Evolutionary conservation across 2,329 filamentous ascomycete genomes (phyloP).

Genomic region (Zymoseptoria passerinii): DNA sequence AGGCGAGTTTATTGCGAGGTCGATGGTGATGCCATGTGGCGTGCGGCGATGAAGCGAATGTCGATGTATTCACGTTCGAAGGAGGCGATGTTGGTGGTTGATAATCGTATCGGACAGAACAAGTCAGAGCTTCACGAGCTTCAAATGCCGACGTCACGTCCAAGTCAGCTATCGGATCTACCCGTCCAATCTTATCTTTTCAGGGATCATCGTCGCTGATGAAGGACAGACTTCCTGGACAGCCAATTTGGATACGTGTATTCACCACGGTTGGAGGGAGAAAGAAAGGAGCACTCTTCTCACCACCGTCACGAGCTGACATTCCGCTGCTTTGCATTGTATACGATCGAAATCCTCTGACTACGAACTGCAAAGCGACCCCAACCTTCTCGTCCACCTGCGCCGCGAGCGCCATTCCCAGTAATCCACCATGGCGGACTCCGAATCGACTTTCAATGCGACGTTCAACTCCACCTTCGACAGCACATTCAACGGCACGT

Average conservation of each 20-base stretch:
- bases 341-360: neutral
- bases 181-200: neutral
- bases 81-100: neutral
- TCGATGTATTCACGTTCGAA: neutral
- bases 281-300: neutral
- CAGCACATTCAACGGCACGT: slow-evolving; percentile 18
- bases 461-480: slow-evolving; percentile 21
- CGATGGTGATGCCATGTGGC: neutral
- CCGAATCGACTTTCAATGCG: slow-evolving; percentile 14
- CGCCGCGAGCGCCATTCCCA: slow-evolving; percentile 9
- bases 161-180: neutral
- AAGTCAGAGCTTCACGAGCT: neutral
- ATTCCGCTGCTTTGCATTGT: neutral
- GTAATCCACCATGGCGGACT: slow-evolving; percentile 22
- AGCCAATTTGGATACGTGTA: neutral
- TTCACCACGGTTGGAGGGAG: neutral
- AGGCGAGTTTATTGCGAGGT: neutral
- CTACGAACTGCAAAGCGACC: neutral
- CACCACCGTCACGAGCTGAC: neutral
- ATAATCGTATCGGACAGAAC: neutral
- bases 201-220: neutral
- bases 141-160: neutral
- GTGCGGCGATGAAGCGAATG: neutral
- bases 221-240: neutral
- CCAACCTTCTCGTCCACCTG: neutral